phyloP scores from a whole-genome alignment of 345 rosid genomes.

The Arabis hirsuta region DNA sequence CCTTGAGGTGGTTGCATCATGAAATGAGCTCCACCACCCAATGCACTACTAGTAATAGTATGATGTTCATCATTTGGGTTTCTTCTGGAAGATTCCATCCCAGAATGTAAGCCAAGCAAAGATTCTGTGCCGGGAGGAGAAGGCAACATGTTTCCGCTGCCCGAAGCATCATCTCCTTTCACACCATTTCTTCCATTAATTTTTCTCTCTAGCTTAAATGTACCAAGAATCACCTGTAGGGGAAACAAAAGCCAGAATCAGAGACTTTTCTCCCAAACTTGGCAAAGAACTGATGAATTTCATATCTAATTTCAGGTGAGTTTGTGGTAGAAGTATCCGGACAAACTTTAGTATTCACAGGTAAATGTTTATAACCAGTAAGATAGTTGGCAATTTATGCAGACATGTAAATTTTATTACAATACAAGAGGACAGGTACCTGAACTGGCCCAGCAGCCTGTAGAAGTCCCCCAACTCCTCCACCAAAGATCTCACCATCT shows the following conservation, averaged over 20 bases:
- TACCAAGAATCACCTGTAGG: slow-evolving; percentile 70
- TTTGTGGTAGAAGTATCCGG: not conserved
- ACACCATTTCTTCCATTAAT: slow-evolving; percentile 49
- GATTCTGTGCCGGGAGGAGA: slow-evolving; percentile 58
- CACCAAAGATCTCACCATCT: slow-evolving; percentile 88
- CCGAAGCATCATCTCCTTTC: slow-evolving; percentile 60
- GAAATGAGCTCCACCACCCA: slow-evolving; percentile 57
- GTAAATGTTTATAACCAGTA: not conserved
- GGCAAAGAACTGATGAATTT: not conserved
- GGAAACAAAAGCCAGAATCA: slow-evolving; percentile 2
- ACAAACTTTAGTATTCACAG: not conserved
- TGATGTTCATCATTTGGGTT: slow-evolving; percentile 57
- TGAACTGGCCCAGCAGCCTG: slow-evolving; percentile 93
- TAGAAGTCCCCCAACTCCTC: slow-evolving; percentile 85
- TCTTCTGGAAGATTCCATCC: slow-evolving; percentile 55
- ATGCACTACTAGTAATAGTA: slow-evolving; percentile 38
- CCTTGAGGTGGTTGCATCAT: slow-evolving; percentile 57
- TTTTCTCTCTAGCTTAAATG: slow-evolving; percentile 61
- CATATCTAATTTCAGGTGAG: not conserved
- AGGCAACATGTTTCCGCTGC: slow-evolving; percentile 55
- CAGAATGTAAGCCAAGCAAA: slow-evolving; percentile 51
- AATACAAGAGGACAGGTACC: slow-evolving; percentile 48
- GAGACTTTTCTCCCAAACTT: slow-evolving; percentile 3
- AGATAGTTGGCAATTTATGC: not conserved
- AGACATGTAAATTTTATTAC: not conserved